Evolutionary conservation across 2,329 filamentous ascomycete species (phyloP).

Genomic region (Monilinia fructicola): DNA sequence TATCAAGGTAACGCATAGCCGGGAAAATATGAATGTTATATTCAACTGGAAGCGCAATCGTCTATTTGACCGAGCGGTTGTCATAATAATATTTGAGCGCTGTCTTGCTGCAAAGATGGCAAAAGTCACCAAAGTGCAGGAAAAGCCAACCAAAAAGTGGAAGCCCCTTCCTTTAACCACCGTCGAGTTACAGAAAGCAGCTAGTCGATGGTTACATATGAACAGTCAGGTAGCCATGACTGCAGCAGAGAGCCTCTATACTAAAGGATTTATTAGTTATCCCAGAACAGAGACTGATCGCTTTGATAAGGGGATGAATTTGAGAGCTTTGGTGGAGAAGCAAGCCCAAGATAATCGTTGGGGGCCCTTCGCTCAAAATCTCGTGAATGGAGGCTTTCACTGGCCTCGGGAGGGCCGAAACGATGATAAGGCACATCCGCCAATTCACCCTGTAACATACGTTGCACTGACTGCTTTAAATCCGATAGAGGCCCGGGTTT

Average conservation of each 20-base stretch:
- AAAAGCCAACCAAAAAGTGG: conserved; percentile 92
- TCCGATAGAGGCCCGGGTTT: conserved; percentile 72
- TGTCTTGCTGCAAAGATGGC: conserved; percentile 76
- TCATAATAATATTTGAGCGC: conserved; percentile 79
- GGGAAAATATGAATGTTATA: conserved; percentile 74
- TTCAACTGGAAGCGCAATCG: conserved; percentile 82
- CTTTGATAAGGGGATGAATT: conserved; percentile 86
- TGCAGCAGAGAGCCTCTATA: conserved; percentile 83
- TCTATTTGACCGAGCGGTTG: conserved; percentile 83
- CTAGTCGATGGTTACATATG: conserved; percentile 85
- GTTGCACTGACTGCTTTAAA: conserved; percentile 61
- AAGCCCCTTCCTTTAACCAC: conserved; percentile 92
- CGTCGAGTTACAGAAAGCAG: conserved; percentile 94
- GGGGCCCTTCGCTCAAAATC: conserved; percentile 75
- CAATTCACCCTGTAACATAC: conserved; percentile 93
- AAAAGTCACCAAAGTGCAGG: conserved; percentile 79
- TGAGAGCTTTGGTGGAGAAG: conserved; percentile 76
- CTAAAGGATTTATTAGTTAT: conserved; percentile 95
- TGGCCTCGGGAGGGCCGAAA: conserved; percentile 80
- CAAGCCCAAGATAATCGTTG: conserved; percentile 75
- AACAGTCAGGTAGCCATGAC: conserved; percentile 89
- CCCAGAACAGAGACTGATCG: conserved; percentile 96
- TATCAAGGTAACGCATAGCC: conserved; percentile 78
- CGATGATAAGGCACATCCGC: conserved; percentile 96
- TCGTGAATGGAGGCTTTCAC: conserved; percentile 74